Evolutionary conservation across 495 filamentous ascomycete species (phyloP), one percentile per base, ranked within the genome.

Genomic region (Penicillium odoratum): DNA sequence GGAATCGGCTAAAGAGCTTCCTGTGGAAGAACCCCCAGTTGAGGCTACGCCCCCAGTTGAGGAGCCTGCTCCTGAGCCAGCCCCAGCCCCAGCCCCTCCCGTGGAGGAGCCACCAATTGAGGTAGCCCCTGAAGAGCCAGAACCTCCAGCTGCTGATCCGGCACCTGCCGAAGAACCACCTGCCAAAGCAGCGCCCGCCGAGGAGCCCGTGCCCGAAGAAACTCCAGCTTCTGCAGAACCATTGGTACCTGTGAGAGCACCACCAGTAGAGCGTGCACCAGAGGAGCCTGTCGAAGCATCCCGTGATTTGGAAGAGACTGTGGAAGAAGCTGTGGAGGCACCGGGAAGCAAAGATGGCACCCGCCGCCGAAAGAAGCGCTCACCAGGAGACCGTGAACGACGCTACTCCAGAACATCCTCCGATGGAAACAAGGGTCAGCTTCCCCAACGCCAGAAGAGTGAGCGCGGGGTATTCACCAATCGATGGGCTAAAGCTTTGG

Each of bases 401-500:
- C 66, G 70, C 5, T 60, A 67, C 30, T 74, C 75, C 1, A 78
- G 69, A 49, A 68, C 67, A 28, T 76, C 70, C 0, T 76, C 71
- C 1, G 74, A 78, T 30, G 71, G 68, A n/a, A 68, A 66, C 46
- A 63, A 61, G 15, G 64, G 67, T 26, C 60, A 40, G 15, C 11
- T 13, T 16, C 58, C 70, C 8, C 47, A 66, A 53, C 69, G 70
- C 29, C 71, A 71, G 46, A 78, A 77, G 63, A 70, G 67, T 40
- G 72, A 75, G 1, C 70, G 71, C 47, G 58, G 62, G 30, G 15
- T 71, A 4, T 58, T 78, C 49, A 72, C 68, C 11, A 73, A 72
- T 49, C 69, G 74, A 30, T 80, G 73, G 74, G 63, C 70, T 7
- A 70, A 65, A 44, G 73, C 77, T 28, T 48, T 80, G 11, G 73